Conservation (phyloP, 306 rosid genomes). For the Dalbergia oliveri region DNA sequence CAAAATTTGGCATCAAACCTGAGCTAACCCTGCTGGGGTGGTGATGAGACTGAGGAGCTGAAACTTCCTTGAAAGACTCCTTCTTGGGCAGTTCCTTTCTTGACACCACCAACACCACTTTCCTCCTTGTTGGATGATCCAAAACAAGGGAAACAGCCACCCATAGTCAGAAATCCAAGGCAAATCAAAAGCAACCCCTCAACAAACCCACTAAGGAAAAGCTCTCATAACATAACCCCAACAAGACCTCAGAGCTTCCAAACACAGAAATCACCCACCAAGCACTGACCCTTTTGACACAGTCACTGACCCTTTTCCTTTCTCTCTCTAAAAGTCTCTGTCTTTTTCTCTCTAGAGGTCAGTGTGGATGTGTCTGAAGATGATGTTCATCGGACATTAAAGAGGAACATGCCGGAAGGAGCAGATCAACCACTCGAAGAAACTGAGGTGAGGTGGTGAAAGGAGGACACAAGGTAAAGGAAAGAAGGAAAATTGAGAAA, state of each 20-base stretch:
- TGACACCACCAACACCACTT: slow-evolving; percentile 51
- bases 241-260: neutral
- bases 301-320: neutral
- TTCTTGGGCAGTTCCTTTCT: slow-evolving; percentile 73
- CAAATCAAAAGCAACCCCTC: slow-evolving; percentile 63
- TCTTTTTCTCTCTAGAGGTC: slow-evolving; percentile 27
- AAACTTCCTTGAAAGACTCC: slow-evolving; percentile 78
- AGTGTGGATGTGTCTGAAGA: slow-evolving; percentile 38
- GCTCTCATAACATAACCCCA: slow-evolving; percentile 51
- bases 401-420: slow-evolving; percentile 63
- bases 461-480: slow-evolving; percentile 71
- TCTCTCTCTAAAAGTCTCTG: neutral
- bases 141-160: slow-evolving; percentile 98
- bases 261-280: slow-evolving; percentile 49
- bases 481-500: slow-evolving; percentile 29
- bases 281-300: slow-evolving; percentile 37
- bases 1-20: slow-evolving; percentile 57
- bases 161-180: slow-evolving; percentile 79
- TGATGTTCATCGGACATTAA: slow-evolving; percentile 59
- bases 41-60: slow-evolving; percentile 76
- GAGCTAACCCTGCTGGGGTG: slow-evolving; percentile 73
- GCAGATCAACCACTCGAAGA: slow-evolving; percentile 98
- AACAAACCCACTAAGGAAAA: slow-evolving; percentile 50
- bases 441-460: slow-evolving; percentile 59
- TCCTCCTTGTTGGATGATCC: slow-evolving; percentile 86